phyloP scores from a whole-genome alignment of 179 eudicot genomes.

The Patellifolia procumbens region DNA sequence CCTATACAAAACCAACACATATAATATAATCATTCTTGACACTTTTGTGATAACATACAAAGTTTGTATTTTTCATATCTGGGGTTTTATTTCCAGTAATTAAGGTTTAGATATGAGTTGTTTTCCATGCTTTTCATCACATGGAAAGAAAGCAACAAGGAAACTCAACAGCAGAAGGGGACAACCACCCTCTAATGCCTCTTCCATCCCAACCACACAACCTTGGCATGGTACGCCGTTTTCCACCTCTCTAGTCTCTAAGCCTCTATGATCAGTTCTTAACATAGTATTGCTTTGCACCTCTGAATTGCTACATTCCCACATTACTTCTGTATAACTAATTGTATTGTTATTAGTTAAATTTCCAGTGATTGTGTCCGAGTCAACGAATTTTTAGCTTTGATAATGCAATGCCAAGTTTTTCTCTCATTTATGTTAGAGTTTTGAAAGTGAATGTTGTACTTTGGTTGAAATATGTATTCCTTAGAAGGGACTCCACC shows the following conservation, averaged over 20 bases:
- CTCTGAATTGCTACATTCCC: not conserved
- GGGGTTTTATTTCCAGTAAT: slow-evolving; percentile 7
- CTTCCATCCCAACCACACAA: slow-evolving; percentile 29
- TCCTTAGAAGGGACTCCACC: too few species aligned
- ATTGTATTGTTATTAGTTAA: not conserved
- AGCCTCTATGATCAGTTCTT: too few species aligned
- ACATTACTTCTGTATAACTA: not conserved
- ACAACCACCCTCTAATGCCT: slow-evolving; percentile 26
- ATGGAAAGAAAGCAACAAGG: slow-evolving; percentile 48
- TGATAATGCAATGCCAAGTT: too few species aligned
- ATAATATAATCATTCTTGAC: too few species aligned
- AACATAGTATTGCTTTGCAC: too few species aligned
- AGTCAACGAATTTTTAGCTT: not conserved
- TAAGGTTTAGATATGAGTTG: slow-evolving; percentile 52
- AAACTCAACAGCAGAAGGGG: slow-evolving; percentile 33
- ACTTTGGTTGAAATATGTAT: too few species aligned
- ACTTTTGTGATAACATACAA: not conserved
- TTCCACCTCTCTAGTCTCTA: too few species aligned
- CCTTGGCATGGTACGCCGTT: slow-evolving; percentile 42
- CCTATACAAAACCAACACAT: not conserved
- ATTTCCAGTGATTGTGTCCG: not conserved
- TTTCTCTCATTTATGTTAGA: too few species aligned
- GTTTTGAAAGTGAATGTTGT: too few species aligned
- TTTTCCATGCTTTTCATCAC: slow-evolving; percentile 79
- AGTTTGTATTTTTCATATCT: not conserved